Conservation (phyloP, 257 asterid genomes). For the Avicennia marina region DNA sequence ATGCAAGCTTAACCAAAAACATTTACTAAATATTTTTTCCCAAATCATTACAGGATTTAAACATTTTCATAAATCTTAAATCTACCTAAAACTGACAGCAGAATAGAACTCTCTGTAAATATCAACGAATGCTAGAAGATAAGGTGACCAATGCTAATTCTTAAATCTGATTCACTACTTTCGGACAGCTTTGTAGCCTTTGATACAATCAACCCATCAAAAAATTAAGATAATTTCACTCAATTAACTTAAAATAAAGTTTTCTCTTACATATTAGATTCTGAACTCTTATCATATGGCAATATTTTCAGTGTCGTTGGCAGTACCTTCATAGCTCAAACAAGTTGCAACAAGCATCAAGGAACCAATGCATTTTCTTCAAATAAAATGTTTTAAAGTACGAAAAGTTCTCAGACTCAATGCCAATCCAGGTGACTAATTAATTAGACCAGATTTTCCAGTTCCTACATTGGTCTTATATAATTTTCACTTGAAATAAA, state of each 20-base stretch:
- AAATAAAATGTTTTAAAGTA: background rate
- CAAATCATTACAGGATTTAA: no score
- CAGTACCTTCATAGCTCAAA: background rate
- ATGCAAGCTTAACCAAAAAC: background rate
- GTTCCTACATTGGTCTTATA: background rate
- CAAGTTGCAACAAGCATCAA: background rate
- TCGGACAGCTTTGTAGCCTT: background rate
- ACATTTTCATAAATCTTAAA: no score
- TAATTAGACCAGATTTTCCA: background rate
- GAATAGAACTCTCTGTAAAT: no score
- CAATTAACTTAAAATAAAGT: background rate
- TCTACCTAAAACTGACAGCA: no score
- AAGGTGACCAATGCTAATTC: no score
- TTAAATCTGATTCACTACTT: no score
- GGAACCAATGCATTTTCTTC: background rate
- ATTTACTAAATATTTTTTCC: background rate
- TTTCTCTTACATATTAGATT: background rate
- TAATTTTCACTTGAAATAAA: background rate
- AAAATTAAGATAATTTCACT: background rate
- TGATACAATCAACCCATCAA: background rate
- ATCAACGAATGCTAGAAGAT: no score
- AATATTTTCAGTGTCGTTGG: background rate
- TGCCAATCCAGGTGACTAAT: background rate
- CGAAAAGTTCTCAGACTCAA: background rate
- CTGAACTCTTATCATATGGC: background rate